A percentile compares a stretch with the other conserved stretches of the same genome.
Evolutionary conservation across 2,329 filamentous ascomycete genomes (phyloP).

Genomic region (Xylaria arbuscula): DNA sequence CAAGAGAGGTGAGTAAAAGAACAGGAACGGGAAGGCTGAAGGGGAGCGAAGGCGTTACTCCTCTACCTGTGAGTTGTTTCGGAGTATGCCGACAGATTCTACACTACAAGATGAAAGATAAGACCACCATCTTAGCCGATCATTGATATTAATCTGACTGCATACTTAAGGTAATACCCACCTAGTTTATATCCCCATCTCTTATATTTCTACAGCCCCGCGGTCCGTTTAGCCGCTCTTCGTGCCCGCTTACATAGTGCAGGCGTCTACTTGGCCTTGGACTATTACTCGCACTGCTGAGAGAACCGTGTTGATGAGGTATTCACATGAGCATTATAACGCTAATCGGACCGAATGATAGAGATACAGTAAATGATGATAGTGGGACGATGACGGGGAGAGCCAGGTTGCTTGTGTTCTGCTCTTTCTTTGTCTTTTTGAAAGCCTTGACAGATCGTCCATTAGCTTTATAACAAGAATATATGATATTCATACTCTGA

Average conservation of each 20-base stretch:
- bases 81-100: slow-evolving; percentile 17
- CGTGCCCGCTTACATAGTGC: not conserved
- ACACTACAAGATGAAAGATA: slow-evolving; percentile 5
- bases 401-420: not conserved
- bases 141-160: slow-evolving; percentile 22
- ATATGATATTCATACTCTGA: slow-evolving; percentile 4
- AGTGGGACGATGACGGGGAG: not conserved
- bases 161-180: not conserved
- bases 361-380: not conserved
- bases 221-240: slow-evolving; percentile 29
- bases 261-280: not conserved
- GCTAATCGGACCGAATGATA: slow-evolving; percentile 8
- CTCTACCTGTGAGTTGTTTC: not conserved
- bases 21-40: not conserved
- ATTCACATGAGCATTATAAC: not conserved
- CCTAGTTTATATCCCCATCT: not conserved
- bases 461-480: not conserved
- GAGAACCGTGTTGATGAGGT: not conserved
- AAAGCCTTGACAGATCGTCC: not conserved
- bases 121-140: slow-evolving; percentile 12
- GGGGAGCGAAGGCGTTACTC: not conserved
- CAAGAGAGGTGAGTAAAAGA: not conserved
- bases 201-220: not conserved
- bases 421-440: not conserved
- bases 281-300: not conserved